Evolutionary conservation across 305 asterid genomes (phyloP), one percentile per base, ranked within the genome.

Genomic region (Fraxinus albicans): DNA sequence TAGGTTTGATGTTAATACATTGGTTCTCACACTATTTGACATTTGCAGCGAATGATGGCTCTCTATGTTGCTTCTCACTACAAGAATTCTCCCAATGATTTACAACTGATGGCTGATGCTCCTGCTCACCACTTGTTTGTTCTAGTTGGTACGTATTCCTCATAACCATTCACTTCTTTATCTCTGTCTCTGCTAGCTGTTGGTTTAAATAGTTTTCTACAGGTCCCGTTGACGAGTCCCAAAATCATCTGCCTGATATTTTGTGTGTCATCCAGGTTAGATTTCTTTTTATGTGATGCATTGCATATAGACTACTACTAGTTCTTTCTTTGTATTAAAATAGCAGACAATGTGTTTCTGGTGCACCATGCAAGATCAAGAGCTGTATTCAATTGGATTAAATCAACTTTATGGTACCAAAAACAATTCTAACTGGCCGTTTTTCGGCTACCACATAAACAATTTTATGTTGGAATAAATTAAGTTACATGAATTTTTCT

Each of bases 61-160:
- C 92, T 96, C 19, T 93, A 89, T 86, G 98, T 94, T 89, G 98
- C 98, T 74, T 96, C 99, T 84, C 98, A 96, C 89, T 96, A 93
- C 91, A 96, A 94, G 88, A 94, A 94, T 84, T 90, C 97, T 84
- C 99, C 99, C 78, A 90, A 94, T 87, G 98, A 94, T 91, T 85
- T 96, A 84, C 99, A 94, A 85, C 83, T 96, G 86, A 92, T 96
- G 94, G 98, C 99, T 72, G 99, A 96, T 92, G 99, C 99, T 87
- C 99, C 98, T 6, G 98, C 98, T 23, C 98, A 96, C 90, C 98
- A 91, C 88, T 89, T 96, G 90, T 93, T 96, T 92, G 99, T 94
- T 86, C 89, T 96, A 81, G 97, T 94, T 87, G 99, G 99, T 96
- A 93, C 77, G 27, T n/a, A 55, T 81, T 70, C 70, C 77, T 77